Base-by-base conservation (phyloP, 2,329 filamentous ascomycete species). In the Rutstroemia sydowiana region DNA sequence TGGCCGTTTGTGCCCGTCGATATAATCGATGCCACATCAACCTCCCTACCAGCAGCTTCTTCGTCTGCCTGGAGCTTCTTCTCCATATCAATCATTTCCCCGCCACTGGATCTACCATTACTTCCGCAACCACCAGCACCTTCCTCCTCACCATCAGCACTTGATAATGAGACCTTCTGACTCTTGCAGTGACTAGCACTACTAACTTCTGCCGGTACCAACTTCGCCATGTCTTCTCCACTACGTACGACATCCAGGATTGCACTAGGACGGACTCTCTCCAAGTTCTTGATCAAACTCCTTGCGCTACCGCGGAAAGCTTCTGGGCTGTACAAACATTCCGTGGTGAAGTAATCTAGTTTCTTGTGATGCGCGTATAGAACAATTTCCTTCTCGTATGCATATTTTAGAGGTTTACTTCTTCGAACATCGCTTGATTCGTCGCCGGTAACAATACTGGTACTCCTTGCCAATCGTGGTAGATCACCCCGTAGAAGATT, bases 341-440 rank as follows among this genome's bases (percentile, higher is more conserved):
- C 93, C 0, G 93, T 98, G 64, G 85, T 95, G 71, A 98, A 98
- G 71, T 98, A 98, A 67, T 97, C 91, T 57, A 98, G 76, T 68
- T 91, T 91, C 70, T 93, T 95, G 73, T 98, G 90, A 66, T 97
- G 88, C 5, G 93, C 93, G 66, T 98, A 98, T 5, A 98, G 76
- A 16, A 98, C 93, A 60, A 98, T 98, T 67, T 98, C 93, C 72
- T 98, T 98, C 68, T 98, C 93, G 66, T 97, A 98, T 1, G 92
- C 91, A 68, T 97, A 98, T 69, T 98, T 97, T 42, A 98, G 76
- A 13, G 93, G 93, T 71, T 98, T 98, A 71, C 88, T 95, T 58
- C 93, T 81, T 73, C 95, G 95, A 59, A 96, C 92, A 55, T 95
- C 89, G 54, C 87, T 90, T n/a, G 77, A 79, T 30, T 82, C 74